Evolutionary conservation across 2,329 filamentous ascomycete species (phyloP).

Genomic region (Pseudonectria buxi): DNA sequence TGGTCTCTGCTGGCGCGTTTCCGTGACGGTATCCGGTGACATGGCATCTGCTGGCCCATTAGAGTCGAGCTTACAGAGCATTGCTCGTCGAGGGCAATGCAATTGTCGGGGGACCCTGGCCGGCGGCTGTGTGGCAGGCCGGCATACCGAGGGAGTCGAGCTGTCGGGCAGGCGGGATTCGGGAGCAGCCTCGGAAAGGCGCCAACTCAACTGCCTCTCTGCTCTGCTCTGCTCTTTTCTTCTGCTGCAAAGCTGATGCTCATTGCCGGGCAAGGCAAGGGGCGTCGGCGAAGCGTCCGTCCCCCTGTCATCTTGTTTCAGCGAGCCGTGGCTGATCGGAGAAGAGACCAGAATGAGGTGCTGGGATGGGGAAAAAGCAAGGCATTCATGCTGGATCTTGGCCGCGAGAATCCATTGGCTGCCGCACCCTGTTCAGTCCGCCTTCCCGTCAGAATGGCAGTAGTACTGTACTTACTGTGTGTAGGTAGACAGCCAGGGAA

Average conservation of each 20-base stretch:
- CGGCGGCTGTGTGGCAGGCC: too few species aligned
- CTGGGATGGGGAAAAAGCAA: slow-evolving; percentile 9
- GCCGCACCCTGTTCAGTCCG: slow-evolving; percentile 4
- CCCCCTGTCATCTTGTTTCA: slow-evolving; percentile 8
- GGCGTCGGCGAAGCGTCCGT: slow-evolving; percentile 8
- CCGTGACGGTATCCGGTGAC: slow-evolving; percentile 3
- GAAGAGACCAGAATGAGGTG: slow-evolving; percentile 4
- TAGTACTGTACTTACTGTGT: neutral
- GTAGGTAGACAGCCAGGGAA: too few species aligned
- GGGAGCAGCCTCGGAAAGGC: too few species aligned
- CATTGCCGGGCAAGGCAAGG: slow-evolving; percentile 5
- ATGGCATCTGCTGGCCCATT: too few species aligned
- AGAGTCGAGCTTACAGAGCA: too few species aligned
- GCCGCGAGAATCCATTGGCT: slow-evolving; percentile 9
- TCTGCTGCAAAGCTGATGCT: slow-evolving; percentile 1
- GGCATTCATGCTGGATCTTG: slow-evolving; percentile 12
- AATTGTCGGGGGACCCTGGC: too few species aligned
- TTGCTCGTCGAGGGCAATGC: too few species aligned
- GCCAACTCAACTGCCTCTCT: too few species aligned
- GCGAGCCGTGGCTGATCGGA: slow-evolving; percentile 10
- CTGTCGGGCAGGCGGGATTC: too few species aligned
- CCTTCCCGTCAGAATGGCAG: slow-evolving; percentile 4
- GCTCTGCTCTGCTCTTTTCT: too few species aligned
- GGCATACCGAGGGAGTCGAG: too few species aligned
- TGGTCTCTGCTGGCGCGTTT: slow-evolving; percentile 17